Evolutionary conservation across 768 basidiomycete species (phyloP).

Genomic region (Imleria badia): DNA sequence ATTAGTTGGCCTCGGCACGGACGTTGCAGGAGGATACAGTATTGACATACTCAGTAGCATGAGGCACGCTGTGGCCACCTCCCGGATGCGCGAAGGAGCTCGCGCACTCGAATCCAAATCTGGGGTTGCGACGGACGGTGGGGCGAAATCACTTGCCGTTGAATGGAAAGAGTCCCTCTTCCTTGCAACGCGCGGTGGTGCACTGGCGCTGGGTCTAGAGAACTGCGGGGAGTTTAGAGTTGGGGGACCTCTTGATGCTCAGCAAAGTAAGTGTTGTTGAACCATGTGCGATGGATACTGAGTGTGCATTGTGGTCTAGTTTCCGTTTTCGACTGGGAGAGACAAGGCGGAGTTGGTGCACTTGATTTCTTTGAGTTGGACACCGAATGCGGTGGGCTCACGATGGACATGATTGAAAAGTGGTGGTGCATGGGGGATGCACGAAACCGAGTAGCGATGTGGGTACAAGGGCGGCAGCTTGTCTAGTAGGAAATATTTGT

Average conservation of each 20-base stretch:
- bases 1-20: conserved; percentile 78
- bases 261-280: conserved; percentile 53
- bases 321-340: conserved; percentile 42
- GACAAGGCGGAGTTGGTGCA: conserved; percentile 50
- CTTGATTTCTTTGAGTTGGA: conserved; percentile 67
- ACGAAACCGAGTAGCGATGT: conserved; percentile 65
- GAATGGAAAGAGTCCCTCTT: conserved; percentile 83
- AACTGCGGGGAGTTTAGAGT: conserved; percentile 53
- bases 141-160: conserved; percentile 43
- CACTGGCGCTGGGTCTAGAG: conserved; percentile 61
- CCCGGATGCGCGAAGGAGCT: conserved; percentile 65
- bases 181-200: conserved; percentile 80
- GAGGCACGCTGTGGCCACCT: conserved; percentile 73
- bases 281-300: not conserved
- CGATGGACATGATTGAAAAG: conserved; percentile 68
- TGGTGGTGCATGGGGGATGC: conserved; percentile 88
- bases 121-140: not conserved
- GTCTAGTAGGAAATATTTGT: conserved; percentile 11
- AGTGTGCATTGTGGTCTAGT: conserved; percentile 41
- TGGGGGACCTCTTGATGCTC: conserved; percentile 73
- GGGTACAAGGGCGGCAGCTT: conserved; percentile 66
- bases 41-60: conserved; percentile 76
- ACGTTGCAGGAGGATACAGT: conserved; percentile 85
- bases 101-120: conserved; percentile 28
- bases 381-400: conserved; percentile 20